Base-by-base conservation (phyloP, 768 basidiomycete genomes). In the Boletus coccyginus region DNA sequence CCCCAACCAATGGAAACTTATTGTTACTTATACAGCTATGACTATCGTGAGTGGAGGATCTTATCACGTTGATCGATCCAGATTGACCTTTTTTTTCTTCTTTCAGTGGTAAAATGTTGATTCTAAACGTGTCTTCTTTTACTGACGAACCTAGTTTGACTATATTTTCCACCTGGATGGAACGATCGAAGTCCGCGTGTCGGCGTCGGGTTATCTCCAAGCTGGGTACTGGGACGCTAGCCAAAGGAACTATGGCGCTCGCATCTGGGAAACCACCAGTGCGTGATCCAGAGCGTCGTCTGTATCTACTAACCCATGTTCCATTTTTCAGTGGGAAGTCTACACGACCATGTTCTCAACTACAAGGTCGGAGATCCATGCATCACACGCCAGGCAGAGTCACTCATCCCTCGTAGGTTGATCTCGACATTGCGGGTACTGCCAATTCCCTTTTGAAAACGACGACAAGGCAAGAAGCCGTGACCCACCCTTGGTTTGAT, bases 281-380 rank as follows among this genome's bases (percentile, higher is more conserved):
- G 36, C 50, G 81, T 72, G 6, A 7, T 21, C 24, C 45, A 24
- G 21, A 32, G 3, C 27, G 19, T 49, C 24, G 11, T 47, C 32
- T 19, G 29, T 12, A 11, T 9, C 9, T 11, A 19, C 35, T 56
- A 24, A 55, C 38, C 16, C 16, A 16, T 47, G 27, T 21, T 24
- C 19, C 8, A 9, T n/a, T 9, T 55, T 35, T 7, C 42, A 83
- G 82, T 86, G 82, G 86, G 86, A 12, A 84, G 78, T 39, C 66
- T 87, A 12, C 86, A 87, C 57, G 85, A 88, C 65, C 85, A 86
- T 61, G 79, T 87, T 35, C 82, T 88, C 65, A 85, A 85, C 65
- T 84, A 75, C 70, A 83, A 82, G 69, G 80, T 76, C n/a, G 11
- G 57, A 27, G 13, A 43, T 21, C 21, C 8, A 39, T 46, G 40